These are phyloP conservation scores for Chimonanthus praecox DNA, from an alignment of 164 flowering plant genomes.

Conservation along the genomic window DNA sequence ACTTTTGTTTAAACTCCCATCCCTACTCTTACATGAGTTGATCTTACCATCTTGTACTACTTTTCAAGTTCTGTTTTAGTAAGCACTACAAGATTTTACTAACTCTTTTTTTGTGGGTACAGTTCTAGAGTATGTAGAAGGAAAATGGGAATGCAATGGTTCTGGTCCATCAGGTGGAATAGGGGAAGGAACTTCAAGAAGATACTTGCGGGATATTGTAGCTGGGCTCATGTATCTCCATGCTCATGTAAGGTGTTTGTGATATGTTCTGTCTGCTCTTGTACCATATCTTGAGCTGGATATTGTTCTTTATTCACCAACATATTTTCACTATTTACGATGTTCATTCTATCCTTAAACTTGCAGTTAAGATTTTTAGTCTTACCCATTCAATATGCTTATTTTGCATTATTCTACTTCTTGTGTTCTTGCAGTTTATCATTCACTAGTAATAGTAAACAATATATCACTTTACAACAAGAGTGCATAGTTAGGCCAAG, in stretches of 20 bases:
- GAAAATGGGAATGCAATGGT: slow-evolving; percentile 73
- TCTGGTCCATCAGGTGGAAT: slow-evolving; percentile 56
- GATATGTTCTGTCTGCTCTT: neutral
- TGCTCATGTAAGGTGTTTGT: slow-evolving; percentile 63
- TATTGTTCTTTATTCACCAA: neutral
- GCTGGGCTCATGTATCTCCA: slow-evolving; percentile 94
- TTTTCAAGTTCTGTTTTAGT: neutral
- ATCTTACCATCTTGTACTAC: neutral
- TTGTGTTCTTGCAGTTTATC: too few species aligned
- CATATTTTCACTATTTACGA: neutral
- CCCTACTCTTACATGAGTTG: neutral
- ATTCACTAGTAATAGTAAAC: too few species aligned
- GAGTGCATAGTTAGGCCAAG: too few species aligned
- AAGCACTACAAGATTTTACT: neutral
- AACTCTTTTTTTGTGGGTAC: slow-evolving; percentile 4
- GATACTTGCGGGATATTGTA: slow-evolving; percentile 78
- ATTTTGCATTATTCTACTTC: neutral
- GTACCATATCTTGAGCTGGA: neutral
- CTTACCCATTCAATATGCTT: neutral
- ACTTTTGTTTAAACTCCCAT: too few species aligned
- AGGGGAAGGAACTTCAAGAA: slow-evolving; percentile 61
- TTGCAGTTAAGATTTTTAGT: neutral
- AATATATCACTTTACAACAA: too few species aligned
- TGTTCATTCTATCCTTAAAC: neutral
- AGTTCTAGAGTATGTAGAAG: slow-evolving; percentile 98